Percentiles rank a stretch among this genome's conserved stretches.
Evolutionary conservation across 345 rosid genomes (phyloP).

Genomic region (Cardiospermum halicacabum): DNA sequence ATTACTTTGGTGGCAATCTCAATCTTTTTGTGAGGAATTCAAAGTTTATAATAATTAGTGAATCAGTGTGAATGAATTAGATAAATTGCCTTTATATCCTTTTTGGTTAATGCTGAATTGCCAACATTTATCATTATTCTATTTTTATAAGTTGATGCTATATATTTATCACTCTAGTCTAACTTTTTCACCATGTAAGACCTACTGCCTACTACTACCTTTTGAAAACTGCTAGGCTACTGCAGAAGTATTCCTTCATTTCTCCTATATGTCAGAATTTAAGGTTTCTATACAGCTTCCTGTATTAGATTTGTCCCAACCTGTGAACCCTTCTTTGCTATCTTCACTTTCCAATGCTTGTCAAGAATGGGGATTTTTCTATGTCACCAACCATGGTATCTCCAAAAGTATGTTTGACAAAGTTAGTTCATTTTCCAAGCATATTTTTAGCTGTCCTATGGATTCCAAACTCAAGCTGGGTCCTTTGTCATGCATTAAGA

Average conservation of each 20-base stretch:
- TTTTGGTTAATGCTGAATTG: constrained; percentile 13
- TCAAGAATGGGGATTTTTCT: constrained; percentile 69
- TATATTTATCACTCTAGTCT: neutral
- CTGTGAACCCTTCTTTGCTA: constrained; percentile 30
- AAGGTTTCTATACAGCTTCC: constrained; percentile 47
- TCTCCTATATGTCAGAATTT: constrained; percentile 35
- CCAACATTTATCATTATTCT: neutral
- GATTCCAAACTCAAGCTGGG: constrained; percentile 67
- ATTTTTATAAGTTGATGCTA: neutral
- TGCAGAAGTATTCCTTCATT: constrained; percentile 8
- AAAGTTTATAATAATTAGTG: constrained; percentile 21
- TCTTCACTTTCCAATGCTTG: constrained; percentile 58
- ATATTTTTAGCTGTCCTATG: constrained; percentile 42
- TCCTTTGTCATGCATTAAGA: constrained; percentile 36
- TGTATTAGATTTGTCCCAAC: constrained; percentile 56
- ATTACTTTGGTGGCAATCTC: neutral
- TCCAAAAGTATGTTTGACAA: constrained; percentile 36
- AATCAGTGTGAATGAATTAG: neutral
- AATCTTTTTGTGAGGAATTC: constrained; percentile 2
- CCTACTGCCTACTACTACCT: constrained; percentile 3
- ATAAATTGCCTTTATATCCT: constrained; percentile 10
- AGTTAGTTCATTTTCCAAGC: constrained; percentile 33
- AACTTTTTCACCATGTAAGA: constrained; percentile 1
- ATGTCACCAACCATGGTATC: constrained; percentile 65
- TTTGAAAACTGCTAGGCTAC: constrained; percentile 13